Evolutionary conservation across 345 rosid genomes (phyloP), one percentile per base, ranked within the genome.

Genomic region (Mallotus nudiflorus): DNA sequence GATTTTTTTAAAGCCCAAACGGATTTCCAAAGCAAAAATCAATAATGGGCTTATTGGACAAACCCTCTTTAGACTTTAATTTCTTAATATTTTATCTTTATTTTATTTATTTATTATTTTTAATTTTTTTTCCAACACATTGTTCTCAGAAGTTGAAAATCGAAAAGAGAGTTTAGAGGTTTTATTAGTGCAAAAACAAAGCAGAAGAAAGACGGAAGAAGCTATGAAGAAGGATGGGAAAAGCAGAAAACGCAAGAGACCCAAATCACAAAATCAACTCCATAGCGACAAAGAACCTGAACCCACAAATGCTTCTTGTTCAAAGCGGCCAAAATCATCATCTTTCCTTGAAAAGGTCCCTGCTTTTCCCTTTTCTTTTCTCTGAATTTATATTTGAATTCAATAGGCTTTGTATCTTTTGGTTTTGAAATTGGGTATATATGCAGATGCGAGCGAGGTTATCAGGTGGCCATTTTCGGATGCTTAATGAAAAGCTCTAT

Each of bases 401-500:
- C n/a, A n/a, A n/a, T n/a, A n/a, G n/a, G n/a, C n/a, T n/a, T n/a
- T n/a, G n/a, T n/a, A n/a, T n/a, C n/a, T 19, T 25, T 11, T 19
- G 7, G 57, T 24, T 1, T 13, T 69, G 39, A 16, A 29, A 56
- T 22, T 40, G 46, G 50, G 44, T 55, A 66, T 55, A 42, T 54
- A 2, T 62, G 80, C 92, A 94, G 97, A 90, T 91, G 88, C 82
- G 83, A 75, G 95, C 91, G 5, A 85, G 81, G 75, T 75, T 90
- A 46, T 84, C 92, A 0, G 98, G 96, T 16, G 98, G 97, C 0
- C 94, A 94, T 75, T 94, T 94, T 68, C 83, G 98, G 82, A 89
- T 90, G 97, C 78, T 94, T 54, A 94, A 91, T 68, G 98, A 91
- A 80, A 94, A 89, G 80, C 90, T 94, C 40, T 94, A 91, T 79